Base-by-base conservation (phyloP, 1,139 yeast species). In the Yamadazyma sp. region DNA sequence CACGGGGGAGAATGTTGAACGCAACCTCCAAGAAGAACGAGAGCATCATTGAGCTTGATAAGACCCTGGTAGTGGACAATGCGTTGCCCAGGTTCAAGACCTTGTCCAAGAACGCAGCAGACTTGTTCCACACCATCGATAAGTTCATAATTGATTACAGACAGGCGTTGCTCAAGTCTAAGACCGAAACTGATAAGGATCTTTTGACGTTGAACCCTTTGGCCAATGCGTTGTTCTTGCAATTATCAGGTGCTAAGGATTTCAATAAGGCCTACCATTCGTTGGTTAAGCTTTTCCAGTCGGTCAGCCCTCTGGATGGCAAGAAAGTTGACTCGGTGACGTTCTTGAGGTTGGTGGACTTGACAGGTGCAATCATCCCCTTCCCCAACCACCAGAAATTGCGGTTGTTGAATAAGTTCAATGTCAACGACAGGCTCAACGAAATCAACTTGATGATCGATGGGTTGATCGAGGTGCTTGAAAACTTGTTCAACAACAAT, bases 301-400 rank as follows among this genome's bases (percentile, higher is more conserved):
- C 58, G 30, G 54, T 58, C 29, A 56, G 56, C 31, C 58, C 58
- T 10, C 45, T 55, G 25, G 49, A 49, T n/a, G 39, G 37, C 26
- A 44, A 44, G 12, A 53, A 47, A 23, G 53, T 61, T 32, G 71
- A 65, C 33, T 49, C 53, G 30, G 53, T 54, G 27, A 55, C 63
- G 3, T 61, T 69, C 34, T 54, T 74, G 39, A 61, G 73, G 39
- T 54, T 78, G 25, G 47, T 78, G 43, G 89, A 83, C 53, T 61
- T 80, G 40, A 66, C 81, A 2, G 64, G 77, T 38, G 82, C 85
- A 0, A 65, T 82, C 7, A 64, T 83, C 25, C 89, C 89, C 4
- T 77, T 79, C 40, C 74, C 83, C 2, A 64, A 64, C 32, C 60
- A 64, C 16, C 75, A 74, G 40, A 78, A 77, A 50, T 54, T 71